These are phyloP conservation scores for Diaporthe capsici DNA, from an alignment of 2,329 filamentous ascomycete genomes.

Conservation along the genomic window DNA sequence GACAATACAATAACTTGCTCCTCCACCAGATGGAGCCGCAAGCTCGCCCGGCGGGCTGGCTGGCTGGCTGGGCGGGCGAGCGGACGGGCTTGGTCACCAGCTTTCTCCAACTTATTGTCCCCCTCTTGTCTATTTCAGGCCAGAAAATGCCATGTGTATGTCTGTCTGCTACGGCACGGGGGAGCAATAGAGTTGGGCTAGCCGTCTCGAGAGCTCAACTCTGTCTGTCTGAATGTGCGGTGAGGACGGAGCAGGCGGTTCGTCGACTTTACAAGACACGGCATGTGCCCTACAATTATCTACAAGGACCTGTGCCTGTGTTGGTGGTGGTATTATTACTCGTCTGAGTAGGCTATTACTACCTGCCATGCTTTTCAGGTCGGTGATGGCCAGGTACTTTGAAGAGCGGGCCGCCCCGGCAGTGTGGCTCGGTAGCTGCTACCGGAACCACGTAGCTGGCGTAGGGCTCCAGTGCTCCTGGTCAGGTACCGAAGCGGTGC, in stretches of 20 bases:
- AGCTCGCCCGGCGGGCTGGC: neutral
- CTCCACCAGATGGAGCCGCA: neutral
- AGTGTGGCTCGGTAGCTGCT: conserved; percentile 39
- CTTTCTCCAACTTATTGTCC: neutral
- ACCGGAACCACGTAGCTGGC: conserved; percentile 33
- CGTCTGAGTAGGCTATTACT: neutral
- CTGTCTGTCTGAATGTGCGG: conserved; percentile 11
- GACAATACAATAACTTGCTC: neutral
- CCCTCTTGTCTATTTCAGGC: neutral
- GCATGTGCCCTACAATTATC: neutral
- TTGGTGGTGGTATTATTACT: neutral
- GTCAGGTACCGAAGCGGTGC: conserved; percentile 22
- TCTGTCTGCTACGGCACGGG: neutral
- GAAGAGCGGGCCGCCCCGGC: conserved; percentile 40
- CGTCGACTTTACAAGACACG: conserved; percentile 5
- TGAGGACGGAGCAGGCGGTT: neutral
- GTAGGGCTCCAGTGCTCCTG: conserved; percentile 12
- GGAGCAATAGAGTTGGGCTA: conserved; percentile 26
- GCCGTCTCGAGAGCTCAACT: conserved; percentile 23
- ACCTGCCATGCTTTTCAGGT: neutral
- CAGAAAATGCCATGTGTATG: neutral
- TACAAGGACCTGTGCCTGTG: neutral
- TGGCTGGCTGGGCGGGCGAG: neutral
- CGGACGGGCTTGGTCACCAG: neutral
- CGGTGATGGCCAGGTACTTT: conserved; percentile 27